These are phyloP conservation scores for Arxiozyma bovina DNA, from an alignment of 1,139 yeast species.

Conservation along the genomic window DNA sequence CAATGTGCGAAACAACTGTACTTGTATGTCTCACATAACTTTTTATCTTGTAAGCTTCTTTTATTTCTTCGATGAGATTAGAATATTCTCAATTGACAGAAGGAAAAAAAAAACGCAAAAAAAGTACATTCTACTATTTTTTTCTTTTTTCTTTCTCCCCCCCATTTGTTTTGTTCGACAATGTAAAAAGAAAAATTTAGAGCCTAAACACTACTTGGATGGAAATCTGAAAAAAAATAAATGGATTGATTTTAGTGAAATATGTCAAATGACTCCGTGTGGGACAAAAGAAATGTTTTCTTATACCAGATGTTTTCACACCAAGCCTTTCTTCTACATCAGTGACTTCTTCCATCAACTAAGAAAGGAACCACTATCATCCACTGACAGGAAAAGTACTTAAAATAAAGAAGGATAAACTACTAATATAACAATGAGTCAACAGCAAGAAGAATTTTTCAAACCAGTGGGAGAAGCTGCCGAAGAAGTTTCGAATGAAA, in stretches of 20 bases:
- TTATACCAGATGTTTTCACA: background rate
- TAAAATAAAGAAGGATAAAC: background rate
- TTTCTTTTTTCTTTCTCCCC: too few species aligned
- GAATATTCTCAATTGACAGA: background rate
- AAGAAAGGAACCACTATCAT: too few species aligned
- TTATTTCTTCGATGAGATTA: background rate
- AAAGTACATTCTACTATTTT: too few species aligned
- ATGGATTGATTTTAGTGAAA: background rate
- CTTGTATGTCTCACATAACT: too few species aligned
- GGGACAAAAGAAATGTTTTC: background rate
- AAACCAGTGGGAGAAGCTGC: conserved; percentile 54
- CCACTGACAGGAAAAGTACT: background rate
- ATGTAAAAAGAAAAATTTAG: background rate
- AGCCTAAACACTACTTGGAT: background rate
- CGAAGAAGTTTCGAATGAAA: conserved; percentile 13
- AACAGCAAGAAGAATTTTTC: conserved; percentile 37
- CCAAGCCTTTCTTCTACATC: too few species aligned
- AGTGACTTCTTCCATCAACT: too few species aligned
- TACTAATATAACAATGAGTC: background rate
- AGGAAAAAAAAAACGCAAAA: too few species aligned
- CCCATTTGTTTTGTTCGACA: background rate
- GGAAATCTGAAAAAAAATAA: background rate
- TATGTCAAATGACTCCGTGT: background rate
- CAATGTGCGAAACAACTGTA: too few species aligned
- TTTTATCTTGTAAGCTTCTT: too few species aligned